These are phyloP conservation scores for Melastoma candidum DNA, from an alignment of 441 rosid species.

Conservation along the genomic window DNA sequence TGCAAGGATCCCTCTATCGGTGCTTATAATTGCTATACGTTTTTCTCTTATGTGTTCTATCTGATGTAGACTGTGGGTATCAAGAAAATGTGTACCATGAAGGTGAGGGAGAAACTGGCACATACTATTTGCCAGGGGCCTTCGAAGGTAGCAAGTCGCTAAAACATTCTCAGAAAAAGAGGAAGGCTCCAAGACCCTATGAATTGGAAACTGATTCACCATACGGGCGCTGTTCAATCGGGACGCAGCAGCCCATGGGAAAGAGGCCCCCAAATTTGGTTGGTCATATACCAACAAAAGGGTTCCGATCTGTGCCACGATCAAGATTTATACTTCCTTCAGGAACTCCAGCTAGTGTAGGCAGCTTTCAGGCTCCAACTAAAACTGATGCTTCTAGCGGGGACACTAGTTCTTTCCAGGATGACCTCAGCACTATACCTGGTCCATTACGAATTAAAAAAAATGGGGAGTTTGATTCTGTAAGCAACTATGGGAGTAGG, in stretches of 20 bases:
- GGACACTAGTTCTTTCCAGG: slow-evolving; percentile 10
- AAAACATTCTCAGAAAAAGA: slow-evolving; percentile 2
- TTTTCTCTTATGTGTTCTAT: slow-evolving; percentile 23
- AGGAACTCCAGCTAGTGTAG: slow-evolving; percentile 1
- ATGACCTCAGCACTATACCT: slow-evolving; percentile 9
- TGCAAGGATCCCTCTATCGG: slow-evolving; percentile 8
- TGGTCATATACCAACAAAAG: slow-evolving; percentile 9
- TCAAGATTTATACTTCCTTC: slow-evolving; percentile 6
- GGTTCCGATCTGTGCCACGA: slow-evolving; percentile 2
- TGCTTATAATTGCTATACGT: slow-evolving; percentile 16
- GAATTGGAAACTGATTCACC: slow-evolving; percentile 6
- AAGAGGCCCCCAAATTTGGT: slow-evolving; percentile 7
- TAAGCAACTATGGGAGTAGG: slow-evolving; percentile 2
- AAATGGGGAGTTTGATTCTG: slow-evolving; percentile 8
- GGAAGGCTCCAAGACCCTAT: slow-evolving; percentile 6
- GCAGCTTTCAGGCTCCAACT: slow-evolving; percentile 2
- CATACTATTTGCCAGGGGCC: slow-evolving; percentile 3
- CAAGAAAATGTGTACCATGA: slow-evolving; percentile 37
- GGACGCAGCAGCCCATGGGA: slow-evolving; percentile 4
- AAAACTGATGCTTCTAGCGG: slow-evolving; percentile 12
- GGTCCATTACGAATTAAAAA: slow-evolving; percentile 5
- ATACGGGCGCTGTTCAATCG: background rate
- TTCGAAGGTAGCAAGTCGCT: background rate
- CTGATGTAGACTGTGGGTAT: slow-evolving; percentile 50
- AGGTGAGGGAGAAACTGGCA: slow-evolving; percentile 4